A percentile compares a stretch with the other conserved stretches of the same genome.
These are phyloP conservation scores for Aspergillus leporis DNA, from an alignment of 495 filamentous ascomycete species.

Conservation along the genomic window DNA sequence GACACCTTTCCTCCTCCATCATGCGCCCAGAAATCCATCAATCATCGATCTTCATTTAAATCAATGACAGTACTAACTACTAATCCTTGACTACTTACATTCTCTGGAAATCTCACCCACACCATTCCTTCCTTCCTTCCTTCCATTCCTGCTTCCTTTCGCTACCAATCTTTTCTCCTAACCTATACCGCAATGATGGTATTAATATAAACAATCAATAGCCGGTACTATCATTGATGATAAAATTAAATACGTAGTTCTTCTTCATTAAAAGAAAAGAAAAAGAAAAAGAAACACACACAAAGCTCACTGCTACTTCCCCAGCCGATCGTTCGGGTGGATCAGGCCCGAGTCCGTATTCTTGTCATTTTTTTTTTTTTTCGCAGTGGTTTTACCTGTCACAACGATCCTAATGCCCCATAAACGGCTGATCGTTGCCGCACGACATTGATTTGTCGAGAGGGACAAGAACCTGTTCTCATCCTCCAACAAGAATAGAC, in stretches of 20 bases:
- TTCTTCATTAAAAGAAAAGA: too few species aligned
- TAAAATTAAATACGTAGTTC: too few species aligned
- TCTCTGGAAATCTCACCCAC: slow-evolving; percentile 24
- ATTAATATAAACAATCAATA: too few species aligned
- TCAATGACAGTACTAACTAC: slow-evolving; percentile 27
- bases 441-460: slow-evolving; percentile 27
- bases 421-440: slow-evolving; percentile 37
- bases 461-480: slow-evolving; percentile 3
- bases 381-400: slow-evolving; percentile 27
- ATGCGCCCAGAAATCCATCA: slow-evolving; percentile 21
- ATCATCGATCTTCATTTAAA: slow-evolving; percentile 38
- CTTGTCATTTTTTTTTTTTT: background rate
- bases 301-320: slow-evolving; percentile 1
- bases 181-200: too few species aligned
- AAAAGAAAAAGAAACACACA: too few species aligned
- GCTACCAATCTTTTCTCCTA: too few species aligned
- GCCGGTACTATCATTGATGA: too few species aligned
- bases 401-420: slow-evolving; percentile 33
- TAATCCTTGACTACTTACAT: too few species aligned
- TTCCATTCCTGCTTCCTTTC: slow-evolving; percentile 1
- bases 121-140: slow-evolving; percentile 1
- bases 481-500: background rate
- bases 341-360: background rate
- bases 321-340: slow-evolving; percentile 18
- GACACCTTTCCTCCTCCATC: slow-evolving; percentile 24